A percentile compares a stretch with the other conserved stretches of the same genome.
phyloP scores from a whole-genome alignment of 106 monocot genomes.

The Agapanthus africanus region DNA sequence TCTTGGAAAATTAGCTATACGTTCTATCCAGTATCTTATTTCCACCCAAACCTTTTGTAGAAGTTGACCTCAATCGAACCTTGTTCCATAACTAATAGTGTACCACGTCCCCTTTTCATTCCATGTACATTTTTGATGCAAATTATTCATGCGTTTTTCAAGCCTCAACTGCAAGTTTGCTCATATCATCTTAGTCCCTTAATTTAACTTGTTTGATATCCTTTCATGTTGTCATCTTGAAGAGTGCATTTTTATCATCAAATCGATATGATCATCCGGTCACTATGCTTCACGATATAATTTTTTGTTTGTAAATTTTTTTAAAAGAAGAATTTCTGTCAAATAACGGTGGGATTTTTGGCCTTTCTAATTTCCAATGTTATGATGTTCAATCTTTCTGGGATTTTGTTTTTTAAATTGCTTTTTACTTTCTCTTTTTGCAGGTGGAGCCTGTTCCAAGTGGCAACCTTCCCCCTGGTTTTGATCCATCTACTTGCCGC shows the following conservation, averaged over 20 bases:
- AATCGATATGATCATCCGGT: not conserved
- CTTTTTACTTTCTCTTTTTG: slow-evolving; percentile 52
- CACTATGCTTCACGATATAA: no score
- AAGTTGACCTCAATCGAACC: no score
- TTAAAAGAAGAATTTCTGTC: not conserved
- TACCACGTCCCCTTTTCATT: no score
- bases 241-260: not conserved
- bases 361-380: not conserved
- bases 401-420: slow-evolving; percentile 33
- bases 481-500: slow-evolving; percentile 85
- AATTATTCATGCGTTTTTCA: no score
- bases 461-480: slow-evolving; percentile 86
- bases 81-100: no score
- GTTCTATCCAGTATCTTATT: no score
- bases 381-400: slow-evolving; percentile 14
- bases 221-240: not conserved
- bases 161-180: not conserved
- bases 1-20: no score
- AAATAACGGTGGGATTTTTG: slow-evolving; percentile 8
- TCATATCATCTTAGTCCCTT: not conserved
- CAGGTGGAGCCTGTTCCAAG: slow-evolving; percentile 88
- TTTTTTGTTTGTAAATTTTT: not conserved
- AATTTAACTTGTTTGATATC: not conserved
- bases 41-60: no score
- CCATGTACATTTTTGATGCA: not conserved